Evolutionary conservation across 1,284 basidiomycete genomes (phyloP), one percentile per base, ranked within the genome.

Genomic region (Heterobasidion irregulare): DNA sequence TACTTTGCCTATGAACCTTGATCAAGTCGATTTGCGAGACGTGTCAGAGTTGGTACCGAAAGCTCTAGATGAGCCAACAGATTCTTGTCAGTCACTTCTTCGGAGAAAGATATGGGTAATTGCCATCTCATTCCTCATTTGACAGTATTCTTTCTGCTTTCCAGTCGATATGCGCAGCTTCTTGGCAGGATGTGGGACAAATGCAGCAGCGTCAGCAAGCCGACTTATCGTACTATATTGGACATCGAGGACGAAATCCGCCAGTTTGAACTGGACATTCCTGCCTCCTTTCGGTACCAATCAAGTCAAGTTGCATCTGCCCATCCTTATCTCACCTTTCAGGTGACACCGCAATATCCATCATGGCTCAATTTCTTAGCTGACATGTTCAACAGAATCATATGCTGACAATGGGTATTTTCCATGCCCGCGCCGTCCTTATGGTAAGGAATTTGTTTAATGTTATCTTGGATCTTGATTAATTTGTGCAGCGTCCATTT

Each of bases 191-290:
- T 63, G 36, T 64, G 63, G 59, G 63, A 64, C 47, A 47, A 56
- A 41, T 64, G 63, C 53, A 60, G 63, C 54, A 41, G 59, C 41
- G 44, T 60, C 46, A 43, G 53, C 6, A 32, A 58, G 18, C 63
- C 63, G 18, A 63, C 63, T 1, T 64, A 64, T 56, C 57, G 53
- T 6, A 52, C 43, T 16, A 56, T 64, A n/a, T 48, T 64, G 9
- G 60, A 62, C 18, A 15, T 62, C 33, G 63, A 64, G 41, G 58
- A 59, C 5, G 35, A 63, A 46, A 34, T 64, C 15, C 52, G 55
- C 12, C 54, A 57, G 32, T 63, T 62, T 47, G 63, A 64, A 45
- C 56, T 56, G 13, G 63, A 62, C 3, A 50, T 63, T 34, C 63
- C 58, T 2, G 16, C 47, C 18, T 59, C 60, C 8, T 55, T 62